A percentile compares a stretch with the other conserved stretches of the same genome.
Evolutionary conservation across 139 green algal genomes (phyloP).

Genomic region (Auxenochlorella pyrenoidosa): DNA sequence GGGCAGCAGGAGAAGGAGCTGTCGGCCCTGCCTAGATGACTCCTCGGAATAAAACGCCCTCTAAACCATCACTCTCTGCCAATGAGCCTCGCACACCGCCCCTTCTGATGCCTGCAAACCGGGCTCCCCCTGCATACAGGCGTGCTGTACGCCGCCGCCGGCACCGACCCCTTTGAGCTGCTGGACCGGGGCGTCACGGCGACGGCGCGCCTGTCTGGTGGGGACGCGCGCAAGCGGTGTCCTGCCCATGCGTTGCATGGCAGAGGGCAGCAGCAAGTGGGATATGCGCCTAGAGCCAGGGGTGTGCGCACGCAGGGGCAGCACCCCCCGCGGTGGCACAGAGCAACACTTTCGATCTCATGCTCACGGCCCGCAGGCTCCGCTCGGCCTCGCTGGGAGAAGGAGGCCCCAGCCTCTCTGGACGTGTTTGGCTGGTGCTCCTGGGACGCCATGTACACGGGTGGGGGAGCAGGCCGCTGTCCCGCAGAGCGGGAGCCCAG

Average conservation of each 20-base stretch:
- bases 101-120: too few species aligned
- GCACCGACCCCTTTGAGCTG: conserved; percentile 65
- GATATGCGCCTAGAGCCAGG: not conserved
- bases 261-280: not conserved
- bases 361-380: conserved; percentile 40
- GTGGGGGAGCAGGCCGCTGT: not conserved
- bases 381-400: conserved; percentile 62
- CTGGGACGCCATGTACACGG: conserved; percentile 58
- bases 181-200: conserved; percentile 68
- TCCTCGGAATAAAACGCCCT: too few species aligned
- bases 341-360: too few species aligned
- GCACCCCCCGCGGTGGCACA: too few species aligned
- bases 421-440: conserved; percentile 93
- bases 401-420: conserved; percentile 74
- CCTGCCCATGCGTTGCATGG: not conserved
- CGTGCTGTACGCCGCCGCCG: conserved; percentile 43
- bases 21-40: too few species aligned
- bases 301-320: too few species aligned
- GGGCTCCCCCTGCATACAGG: not conserved
- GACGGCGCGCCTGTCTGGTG: conserved; percentile 71
- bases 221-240: not conserved
- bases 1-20: too few species aligned
- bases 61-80: too few species aligned
- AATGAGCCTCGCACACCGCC: too few species aligned
- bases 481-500: too few species aligned